phyloP scores from a whole-genome alignment of 176 grass and related monocot genomes.

The Phoenix dactylifera region DNA sequence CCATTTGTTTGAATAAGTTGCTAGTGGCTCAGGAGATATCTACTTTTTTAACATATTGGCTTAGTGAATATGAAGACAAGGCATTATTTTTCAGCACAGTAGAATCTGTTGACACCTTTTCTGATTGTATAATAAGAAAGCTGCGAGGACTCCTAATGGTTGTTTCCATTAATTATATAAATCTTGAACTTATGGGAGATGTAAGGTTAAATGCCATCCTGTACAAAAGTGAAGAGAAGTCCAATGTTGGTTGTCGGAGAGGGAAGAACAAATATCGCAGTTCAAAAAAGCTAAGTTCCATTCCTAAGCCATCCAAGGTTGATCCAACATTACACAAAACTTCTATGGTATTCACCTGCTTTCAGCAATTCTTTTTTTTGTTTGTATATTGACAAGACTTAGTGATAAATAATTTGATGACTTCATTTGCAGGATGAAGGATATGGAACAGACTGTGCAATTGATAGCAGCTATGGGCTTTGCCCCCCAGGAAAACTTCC shows the following conservation, averaged over 20 bases:
- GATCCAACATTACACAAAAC: neutral
- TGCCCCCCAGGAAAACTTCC: neutral
- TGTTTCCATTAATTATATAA: slow-evolving; percentile 66
- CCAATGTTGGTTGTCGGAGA: slow-evolving; percentile 43
- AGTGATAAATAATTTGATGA: slow-evolving; percentile 4
- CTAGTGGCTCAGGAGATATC: slow-evolving; percentile 47
- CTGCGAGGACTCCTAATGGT: slow-evolving; percentile 60
- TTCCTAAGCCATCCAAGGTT: slow-evolving; percentile 52
- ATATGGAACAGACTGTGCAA: slow-evolving; percentile 24
- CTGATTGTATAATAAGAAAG: slow-evolving; percentile 55
- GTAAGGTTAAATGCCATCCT: slow-evolving; percentile 28
- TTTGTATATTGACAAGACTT: slow-evolving; percentile 17
- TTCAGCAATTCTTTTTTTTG: slow-evolving; percentile 10
- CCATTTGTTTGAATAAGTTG: slow-evolving; percentile 47
- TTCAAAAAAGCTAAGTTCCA: slow-evolving; percentile 40
- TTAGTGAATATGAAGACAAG: slow-evolving; percentile 29
- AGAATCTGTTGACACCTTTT: slow-evolving; percentile 49
- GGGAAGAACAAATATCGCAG: slow-evolving; percentile 75
- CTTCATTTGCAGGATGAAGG: slow-evolving; percentile 37
- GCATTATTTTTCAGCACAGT: slow-evolving; percentile 74
- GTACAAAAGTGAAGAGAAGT: slow-evolving; percentile 42
- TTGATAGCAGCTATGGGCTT: slow-evolving; percentile 24
- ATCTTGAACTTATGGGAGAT: slow-evolving; percentile 83
- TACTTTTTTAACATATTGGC: slow-evolving; percentile 42
- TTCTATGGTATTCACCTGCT: slow-evolving; percentile 9